Base-by-base conservation (phyloP, 306 rosid genomes). In the Vicia faba region DNA sequence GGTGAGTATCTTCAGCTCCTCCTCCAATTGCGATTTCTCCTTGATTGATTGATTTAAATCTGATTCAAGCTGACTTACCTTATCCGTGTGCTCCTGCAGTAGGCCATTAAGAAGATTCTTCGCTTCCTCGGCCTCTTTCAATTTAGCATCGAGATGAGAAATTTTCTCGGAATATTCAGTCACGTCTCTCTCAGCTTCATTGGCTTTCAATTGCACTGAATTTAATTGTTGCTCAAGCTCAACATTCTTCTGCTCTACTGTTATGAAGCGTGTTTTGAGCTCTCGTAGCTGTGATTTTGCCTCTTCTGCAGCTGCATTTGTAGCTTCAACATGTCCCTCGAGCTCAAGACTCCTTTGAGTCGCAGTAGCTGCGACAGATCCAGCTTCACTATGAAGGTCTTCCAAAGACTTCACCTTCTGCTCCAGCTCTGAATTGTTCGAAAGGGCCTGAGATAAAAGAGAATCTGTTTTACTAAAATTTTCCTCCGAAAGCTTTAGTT, bases 201-300 rank as follows among this genome's bases (percentile, higher is more conserved):
- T 69, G 82, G 68, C 72, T 75, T 88, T 90, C 69, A 84, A 75
- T 68, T 83, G 85, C 33, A 78, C 78, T 73, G 64, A 65, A 69
- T 77, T 89, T 49, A 88, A 18, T 54, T 89, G 78, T 63, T 89
- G 95, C 80, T 89, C 97, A 72, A 93, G 98, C 84, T 86, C 93
- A 65, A 79, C 76, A 62, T 80, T 87, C 88, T 62, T 87, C 68
- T 89, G 81, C 67, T 89, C 95, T 4, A 72, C 85, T 15, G 77
- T 84, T 64, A 80, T 72, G 75, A 82, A 84, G 28, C 81, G 87
- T 2, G 83, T 51, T 75, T 92, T 96, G 9, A 86, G 69, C 70
- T 84, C 96, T 80, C 83, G 74, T 75, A 89, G 76, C 71, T 89
- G 92, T 12, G 80, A 71, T 61, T 89, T 86, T 28, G 88, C 84